A percentile compares a stretch with the other conserved stretches of the same genome.
These are phyloP conservation scores for Tricholoma furcatifolium DNA, from an alignment of 768 basidiomycete genomes.

Conservation along the genomic window DNA sequence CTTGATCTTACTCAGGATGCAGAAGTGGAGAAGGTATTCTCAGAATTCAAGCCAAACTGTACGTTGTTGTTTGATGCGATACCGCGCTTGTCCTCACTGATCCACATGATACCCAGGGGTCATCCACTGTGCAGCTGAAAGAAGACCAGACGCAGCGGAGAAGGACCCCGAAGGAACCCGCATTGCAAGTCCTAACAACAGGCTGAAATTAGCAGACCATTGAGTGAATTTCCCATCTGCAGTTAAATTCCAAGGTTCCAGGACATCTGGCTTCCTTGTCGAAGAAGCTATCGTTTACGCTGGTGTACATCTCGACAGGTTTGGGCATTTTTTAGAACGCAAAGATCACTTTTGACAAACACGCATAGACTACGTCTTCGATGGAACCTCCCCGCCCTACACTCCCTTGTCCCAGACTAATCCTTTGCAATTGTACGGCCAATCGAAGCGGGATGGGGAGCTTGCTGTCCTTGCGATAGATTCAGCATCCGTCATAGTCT, in stretches of 20 bases:
- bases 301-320: constrained; percentile 95
- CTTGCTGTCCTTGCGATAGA: constrained; percentile 62
- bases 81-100: background rate
- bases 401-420: constrained; percentile 68
- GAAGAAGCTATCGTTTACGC: constrained; percentile 55
- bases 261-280: constrained; percentile 68
- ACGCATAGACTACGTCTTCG: constrained; percentile 87
- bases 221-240: background rate
- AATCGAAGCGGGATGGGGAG: constrained; percentile 88
- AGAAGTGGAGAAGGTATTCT: constrained; percentile 55
- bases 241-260: constrained; percentile 85
- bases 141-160: constrained; percentile 91
- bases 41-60: constrained; percentile 68
- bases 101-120: constrained; percentile 52
- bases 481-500: constrained; percentile 59
- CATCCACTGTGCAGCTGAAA: constrained; percentile 94
- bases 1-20: constrained; percentile 68
- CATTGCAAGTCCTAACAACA: constrained; percentile 39
- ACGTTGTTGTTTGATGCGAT: constrained; percentile 26
- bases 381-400: constrained; percentile 92
- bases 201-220: background rate
- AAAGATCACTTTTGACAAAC: constrained; percentile 1
- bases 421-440: constrained; percentile 87
- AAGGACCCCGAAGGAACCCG: constrained; percentile 72
- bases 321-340: background rate